Percentiles rank a stretch among this genome's conserved stretches.
phyloP scores from a whole-genome alignment of 148 eudicot genomes.

The Fagopyrum esculentum region DNA sequence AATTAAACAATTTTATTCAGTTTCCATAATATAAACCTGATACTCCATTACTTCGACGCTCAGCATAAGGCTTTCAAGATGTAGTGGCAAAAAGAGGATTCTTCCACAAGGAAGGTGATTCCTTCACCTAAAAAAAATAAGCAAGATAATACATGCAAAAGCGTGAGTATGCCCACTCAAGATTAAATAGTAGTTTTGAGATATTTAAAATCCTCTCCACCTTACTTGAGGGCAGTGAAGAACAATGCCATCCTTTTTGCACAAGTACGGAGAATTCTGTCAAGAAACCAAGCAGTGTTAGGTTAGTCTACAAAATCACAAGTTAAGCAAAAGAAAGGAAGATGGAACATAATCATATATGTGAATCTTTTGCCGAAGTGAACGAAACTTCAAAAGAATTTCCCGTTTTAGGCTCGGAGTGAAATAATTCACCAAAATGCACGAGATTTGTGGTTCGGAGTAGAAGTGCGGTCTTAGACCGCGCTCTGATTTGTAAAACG shows the following conservation, averaged over 20 bases:
- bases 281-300: slow-evolving; percentile 10
- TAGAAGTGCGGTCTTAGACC: too few species aligned
- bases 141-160: slow-evolving; percentile 4
- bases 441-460: too few species aligned
- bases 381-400: too few species aligned
- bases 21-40: slow-evolving; percentile 39
- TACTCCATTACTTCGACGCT: slow-evolving; percentile 48
- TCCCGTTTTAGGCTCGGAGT: too few species aligned
- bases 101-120: slow-evolving; percentile 85
- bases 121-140: slow-evolving; percentile 56
- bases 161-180: background rate
- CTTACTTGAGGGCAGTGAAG: slow-evolving; percentile 89
- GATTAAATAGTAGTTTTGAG: slow-evolving; percentile 1
- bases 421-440: too few species aligned
- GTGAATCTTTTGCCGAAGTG: too few species aligned
- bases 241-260: slow-evolving; percentile 80
- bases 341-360: background rate
- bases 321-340: background rate
- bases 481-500: too few species aligned
- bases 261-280: slow-evolving; percentile 95
- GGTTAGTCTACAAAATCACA: slow-evolving; percentile 5
- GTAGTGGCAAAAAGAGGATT: slow-evolving; percentile 90
- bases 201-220: slow-evolving; percentile 1
- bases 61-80: slow-evolving; percentile 96
- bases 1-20: background rate